Conservation (phyloP, 2,329 filamentous ascomycete genomes). For the Ascochyta pisi region DNA sequence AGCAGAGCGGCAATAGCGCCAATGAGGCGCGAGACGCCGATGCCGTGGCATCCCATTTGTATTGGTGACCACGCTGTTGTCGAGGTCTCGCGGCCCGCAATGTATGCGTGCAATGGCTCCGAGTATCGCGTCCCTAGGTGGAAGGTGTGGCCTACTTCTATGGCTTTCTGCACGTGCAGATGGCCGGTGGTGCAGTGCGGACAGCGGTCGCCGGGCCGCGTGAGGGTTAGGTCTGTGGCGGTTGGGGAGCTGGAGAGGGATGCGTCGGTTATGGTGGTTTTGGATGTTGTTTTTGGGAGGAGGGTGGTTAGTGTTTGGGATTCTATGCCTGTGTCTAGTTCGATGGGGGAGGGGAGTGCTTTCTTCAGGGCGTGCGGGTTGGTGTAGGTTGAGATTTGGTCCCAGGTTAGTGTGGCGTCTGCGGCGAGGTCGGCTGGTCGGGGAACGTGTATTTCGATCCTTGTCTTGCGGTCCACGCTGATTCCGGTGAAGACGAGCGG, state of each 20-base stretch:
- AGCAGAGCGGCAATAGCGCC: constrained; percentile 82
- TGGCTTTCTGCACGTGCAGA: constrained; percentile 72
- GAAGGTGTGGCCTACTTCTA: constrained; percentile 96
- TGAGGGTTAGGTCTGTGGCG: constrained; percentile 66
- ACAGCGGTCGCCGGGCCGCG: constrained; percentile 73
- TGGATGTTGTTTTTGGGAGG: constrained; percentile 26
- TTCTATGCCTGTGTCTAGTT: constrained; percentile 75
- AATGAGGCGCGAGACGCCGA: constrained; percentile 90
- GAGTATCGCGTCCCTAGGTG: constrained; percentile 91
- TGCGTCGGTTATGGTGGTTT: constrained; percentile 30
- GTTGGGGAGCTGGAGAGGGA: constrained; percentile 11
- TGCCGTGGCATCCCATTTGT: constrained; percentile 97
- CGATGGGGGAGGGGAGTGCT: constrained; percentile 58
- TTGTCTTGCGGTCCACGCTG: constrained; percentile 69
- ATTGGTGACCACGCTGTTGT: constrained; percentile 61
- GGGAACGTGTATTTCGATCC: constrained; percentile 65
- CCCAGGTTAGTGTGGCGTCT: constrained; percentile 19
- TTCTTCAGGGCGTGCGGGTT: constrained; percentile 72
- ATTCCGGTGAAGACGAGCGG: constrained; percentile 66
- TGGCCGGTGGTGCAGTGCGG: constrained; percentile 70
- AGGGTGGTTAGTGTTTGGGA: constrained; percentile 26
- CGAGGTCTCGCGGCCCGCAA: constrained; percentile 55
- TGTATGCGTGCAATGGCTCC: constrained; percentile 70
- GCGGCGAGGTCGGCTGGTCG: constrained; percentile 5
- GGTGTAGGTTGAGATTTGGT: constrained; percentile 46